These are phyloP conservation scores for Rauvolfia tetraphylla DNA, from an alignment of 257 asterid genomes.

Conservation along the genomic window DNA sequence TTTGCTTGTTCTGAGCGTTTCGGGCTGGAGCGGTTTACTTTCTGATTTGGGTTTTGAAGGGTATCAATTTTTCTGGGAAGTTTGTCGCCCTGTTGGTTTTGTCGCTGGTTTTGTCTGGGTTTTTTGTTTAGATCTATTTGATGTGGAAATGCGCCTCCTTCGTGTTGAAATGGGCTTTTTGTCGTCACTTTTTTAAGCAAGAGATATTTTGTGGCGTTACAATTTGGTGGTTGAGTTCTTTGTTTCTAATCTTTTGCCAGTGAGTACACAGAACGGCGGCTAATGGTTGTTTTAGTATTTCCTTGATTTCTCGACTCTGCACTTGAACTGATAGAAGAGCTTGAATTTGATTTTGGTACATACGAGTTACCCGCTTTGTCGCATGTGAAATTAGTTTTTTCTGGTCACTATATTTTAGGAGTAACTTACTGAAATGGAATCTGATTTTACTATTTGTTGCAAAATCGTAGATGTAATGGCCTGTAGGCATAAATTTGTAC, in stretches of 20 bases:
- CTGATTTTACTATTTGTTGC: background rate
- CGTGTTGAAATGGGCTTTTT: background rate
- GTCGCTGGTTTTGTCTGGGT: background rate
- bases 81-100: background rate
- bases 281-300: background rate
- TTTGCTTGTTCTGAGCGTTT: slow-evolving; percentile 12
- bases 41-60: slow-evolving; percentile 5
- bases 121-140: slow-evolving; percentile 16
- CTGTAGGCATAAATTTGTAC: background rate
- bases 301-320: background rate
- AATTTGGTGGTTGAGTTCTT: background rate
- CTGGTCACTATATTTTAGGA: background rate
- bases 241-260: background rate
- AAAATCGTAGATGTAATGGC: background rate
- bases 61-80: background rate
- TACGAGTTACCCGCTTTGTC: background rate
- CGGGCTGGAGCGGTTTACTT: background rate
- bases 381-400: background rate
- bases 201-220: background rate
- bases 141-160: background rate
- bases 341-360: too few relatives aligned
- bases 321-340: slow-evolving; percentile 7
- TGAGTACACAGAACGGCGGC: too few relatives aligned
- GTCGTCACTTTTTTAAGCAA: background rate
- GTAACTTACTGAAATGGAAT: background rate